Percentiles rank a stretch among this genome's conserved stretches.
Evolutionary conservation across 345 rosid species (phyloP).

Genomic region (Eucalyptus cloeziana): DNA sequence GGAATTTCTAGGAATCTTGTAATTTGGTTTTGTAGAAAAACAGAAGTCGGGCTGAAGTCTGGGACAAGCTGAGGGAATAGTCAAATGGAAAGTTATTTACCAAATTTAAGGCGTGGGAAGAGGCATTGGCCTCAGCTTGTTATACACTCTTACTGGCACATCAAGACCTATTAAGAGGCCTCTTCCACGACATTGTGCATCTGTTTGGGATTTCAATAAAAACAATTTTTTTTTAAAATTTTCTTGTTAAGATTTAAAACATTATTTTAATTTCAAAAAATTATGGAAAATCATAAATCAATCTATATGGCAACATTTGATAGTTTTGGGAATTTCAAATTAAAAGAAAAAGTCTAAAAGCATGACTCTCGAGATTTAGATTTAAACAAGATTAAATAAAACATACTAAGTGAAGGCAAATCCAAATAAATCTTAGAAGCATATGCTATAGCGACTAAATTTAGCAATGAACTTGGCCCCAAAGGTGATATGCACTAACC

Average conservation of each 20-base stretch:
- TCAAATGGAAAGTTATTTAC: too few species aligned
- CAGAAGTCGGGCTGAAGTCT: not conserved
- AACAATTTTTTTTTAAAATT: too few species aligned
- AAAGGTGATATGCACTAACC: not conserved
- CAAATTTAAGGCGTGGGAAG: too few species aligned
- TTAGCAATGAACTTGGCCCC: not conserved
- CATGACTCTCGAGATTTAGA: rapidly evolving
- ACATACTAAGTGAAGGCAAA: not conserved
- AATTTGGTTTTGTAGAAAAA: not conserved
- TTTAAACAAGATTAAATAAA: too few species aligned
- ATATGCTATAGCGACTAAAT: not conserved
- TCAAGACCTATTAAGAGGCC: too few species aligned
- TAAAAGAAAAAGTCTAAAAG: not conserved
- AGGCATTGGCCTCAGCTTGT: too few species aligned
- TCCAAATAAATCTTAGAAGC: not conserved
- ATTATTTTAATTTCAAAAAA: too few species aligned
- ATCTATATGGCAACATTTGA: not conserved
- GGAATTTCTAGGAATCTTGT: not conserved
- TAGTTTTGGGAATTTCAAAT: not conserved
- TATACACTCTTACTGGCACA: too few species aligned
- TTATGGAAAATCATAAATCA: too few species aligned
- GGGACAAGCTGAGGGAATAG: not conserved
- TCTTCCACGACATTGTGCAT: too few species aligned
- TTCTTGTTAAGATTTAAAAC: not conserved
- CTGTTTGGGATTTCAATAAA: not conserved